Conservation (phyloP, 2,329 filamentous ascomycete genomes). For the Setomelanomma holmii region DNA sequence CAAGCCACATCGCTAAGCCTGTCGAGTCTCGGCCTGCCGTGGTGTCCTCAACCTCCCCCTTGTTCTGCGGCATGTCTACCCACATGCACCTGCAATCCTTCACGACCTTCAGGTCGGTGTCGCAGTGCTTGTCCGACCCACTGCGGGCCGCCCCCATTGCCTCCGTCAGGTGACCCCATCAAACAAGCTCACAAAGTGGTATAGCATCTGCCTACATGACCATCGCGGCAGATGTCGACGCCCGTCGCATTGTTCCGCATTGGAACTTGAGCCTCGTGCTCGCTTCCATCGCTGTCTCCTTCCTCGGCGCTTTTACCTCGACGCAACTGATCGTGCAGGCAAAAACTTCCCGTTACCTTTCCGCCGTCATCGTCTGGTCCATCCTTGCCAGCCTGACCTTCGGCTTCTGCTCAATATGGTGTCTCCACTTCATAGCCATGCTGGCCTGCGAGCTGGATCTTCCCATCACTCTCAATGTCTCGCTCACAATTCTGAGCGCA, state of each 20-base stretch:
- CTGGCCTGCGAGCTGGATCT: neutral
- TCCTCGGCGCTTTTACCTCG: neutral
- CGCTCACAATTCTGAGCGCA: neutral
- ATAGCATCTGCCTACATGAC: neutral
- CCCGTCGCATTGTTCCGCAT: neutral
- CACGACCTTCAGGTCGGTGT: neutral
- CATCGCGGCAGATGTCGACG: neutral
- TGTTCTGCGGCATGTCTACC: neutral
- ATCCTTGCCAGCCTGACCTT: neutral
- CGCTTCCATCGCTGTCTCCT: neutral
- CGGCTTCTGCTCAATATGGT: neutral
- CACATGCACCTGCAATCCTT: neutral
- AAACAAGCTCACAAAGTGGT: neutral
- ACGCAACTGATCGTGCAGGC: neutral
- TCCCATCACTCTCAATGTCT: neutral
- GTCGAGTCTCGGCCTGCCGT: neutral
- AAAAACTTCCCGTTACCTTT: neutral
- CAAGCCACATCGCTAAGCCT: too few species aligned
- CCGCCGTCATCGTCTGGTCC: neutral
- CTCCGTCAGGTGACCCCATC: neutral
- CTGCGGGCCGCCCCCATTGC: neutral
- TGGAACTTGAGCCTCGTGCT: neutral
- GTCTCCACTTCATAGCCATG: slow-evolving; percentile 1
- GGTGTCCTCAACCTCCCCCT: neutral
- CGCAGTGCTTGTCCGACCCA: neutral